Percentiles rank a stretch among this genome's conserved stretches.
Conservation (phyloP, 805 yeast species). For the Candida ovalis region DNA sequence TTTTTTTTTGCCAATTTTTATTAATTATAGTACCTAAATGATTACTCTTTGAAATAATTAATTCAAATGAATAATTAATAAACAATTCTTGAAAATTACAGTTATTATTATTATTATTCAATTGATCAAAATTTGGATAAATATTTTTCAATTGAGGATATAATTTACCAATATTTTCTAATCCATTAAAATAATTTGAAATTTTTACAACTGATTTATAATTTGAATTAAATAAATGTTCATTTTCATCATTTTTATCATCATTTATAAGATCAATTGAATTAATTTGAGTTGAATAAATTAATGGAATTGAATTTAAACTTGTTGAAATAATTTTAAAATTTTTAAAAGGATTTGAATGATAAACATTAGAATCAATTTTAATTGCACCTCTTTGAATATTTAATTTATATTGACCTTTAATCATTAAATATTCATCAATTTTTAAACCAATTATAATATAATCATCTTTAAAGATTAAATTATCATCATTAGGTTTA, state of each 20-base stretch:
- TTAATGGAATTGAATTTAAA: slow-evolving; percentile 38
- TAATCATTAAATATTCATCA: slow-evolving; percentile 39
- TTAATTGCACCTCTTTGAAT: slow-evolving; percentile 46
- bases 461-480: slow-evolving; percentile 30
- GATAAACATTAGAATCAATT: slow-evolving; percentile 38
- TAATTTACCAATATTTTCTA: slow-evolving; percentile 40
- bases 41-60: slow-evolving; percentile 26
- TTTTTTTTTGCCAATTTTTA: slow-evolving; percentile 23
- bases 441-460: slow-evolving; percentile 40
- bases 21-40: slow-evolving; percentile 28
- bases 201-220: slow-evolving; percentile 43
- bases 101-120: neutral
- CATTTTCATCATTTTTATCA: slow-evolving; percentile 30
- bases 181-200: slow-evolving; percentile 36
- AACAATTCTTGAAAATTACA: slow-evolving; percentile 25
- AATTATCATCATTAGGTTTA: slow-evolving; percentile 35
- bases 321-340: slow-evolving; percentile 33
- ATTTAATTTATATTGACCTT: slow-evolving; percentile 43
- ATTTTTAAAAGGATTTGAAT: slow-evolving; percentile 16
- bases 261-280: slow-evolving; percentile 31
- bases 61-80: slow-evolving; percentile 35
- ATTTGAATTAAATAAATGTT: slow-evolving; percentile 35
- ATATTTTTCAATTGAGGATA: slow-evolving; percentile 44
- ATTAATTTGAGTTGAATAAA: slow-evolving; percentile 38
- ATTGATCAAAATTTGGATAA: slow-evolving; percentile 28